Evolutionary conservation across 2,329 filamentous ascomycete genomes (phyloP), one percentile per base, ranked within the genome.

Genomic region (Fusarium anguioides): DNA sequence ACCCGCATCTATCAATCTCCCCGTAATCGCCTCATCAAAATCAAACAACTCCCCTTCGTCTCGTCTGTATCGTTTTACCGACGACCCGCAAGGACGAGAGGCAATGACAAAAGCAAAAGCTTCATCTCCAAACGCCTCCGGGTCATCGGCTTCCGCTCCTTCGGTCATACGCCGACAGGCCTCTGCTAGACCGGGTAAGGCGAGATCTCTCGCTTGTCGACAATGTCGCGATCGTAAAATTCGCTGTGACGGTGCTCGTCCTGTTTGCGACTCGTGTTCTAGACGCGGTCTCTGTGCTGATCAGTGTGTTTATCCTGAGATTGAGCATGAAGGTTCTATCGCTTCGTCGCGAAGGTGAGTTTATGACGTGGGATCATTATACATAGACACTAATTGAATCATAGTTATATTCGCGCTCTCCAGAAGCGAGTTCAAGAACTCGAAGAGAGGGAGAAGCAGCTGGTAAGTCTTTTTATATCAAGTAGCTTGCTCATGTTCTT

Each of bases 221-320:
- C 72, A 74, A 45, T 74, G 72, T 71, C 72, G 72, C 57, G 72
- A 74, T 53, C 72, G 72, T 62, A 74, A 74, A 64, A 74, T 74
- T 17, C 72, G 72, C 47, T 74, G 72, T 54, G 72, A 74, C 53
- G 72, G 72, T 15, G 72, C 72, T 10, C 66, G 72, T 17, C 72
- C 72, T 24, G 69, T 59, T 31, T 74, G 72, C 63, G 72, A 74
- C 51, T 74, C 72, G 18, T 74, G 72, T 36, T 66, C 60, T 3
- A 63, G 72, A 20, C 54, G 72, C 17, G 72, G 72, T 8, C 52
- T 74, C 23, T 54, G 70, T 27, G 59, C 69, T 20, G 69, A 66
- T 6, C 72, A 74, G 51, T 74, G 72, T 47, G 58, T 72, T 23
- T 74, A 74, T 37, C 72, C 72, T 10, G 72, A 74, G 44, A 71